Percentiles rank a stretch among this genome's conserved stretches.
Conservation (phyloP, 1,284 basidiomycete species). For the Sanghuangporus baumii region DNA sequence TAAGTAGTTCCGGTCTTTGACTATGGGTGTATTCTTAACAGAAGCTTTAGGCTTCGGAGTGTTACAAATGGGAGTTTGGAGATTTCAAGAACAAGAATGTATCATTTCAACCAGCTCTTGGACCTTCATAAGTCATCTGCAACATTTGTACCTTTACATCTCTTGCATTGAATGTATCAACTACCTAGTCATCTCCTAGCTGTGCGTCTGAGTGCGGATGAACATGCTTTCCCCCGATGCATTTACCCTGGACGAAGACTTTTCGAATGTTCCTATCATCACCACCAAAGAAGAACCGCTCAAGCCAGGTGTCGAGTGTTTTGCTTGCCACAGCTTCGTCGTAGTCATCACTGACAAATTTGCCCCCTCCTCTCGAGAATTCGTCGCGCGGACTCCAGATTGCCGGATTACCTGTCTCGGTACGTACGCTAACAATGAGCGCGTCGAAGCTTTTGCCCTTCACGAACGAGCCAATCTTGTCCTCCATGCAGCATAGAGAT, state of each 20-base stretch:
- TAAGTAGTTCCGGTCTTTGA: constrained; percentile 21
- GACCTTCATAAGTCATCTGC: not conserved
- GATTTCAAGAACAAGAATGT: constrained; percentile 24
- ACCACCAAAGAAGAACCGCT: constrained; percentile 76
- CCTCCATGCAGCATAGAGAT: constrained; percentile 65
- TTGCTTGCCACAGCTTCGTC: constrained; percentile 23
- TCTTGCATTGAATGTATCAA: not conserved
- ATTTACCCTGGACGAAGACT: not conserved
- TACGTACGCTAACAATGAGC: constrained; percentile 54
- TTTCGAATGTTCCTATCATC: constrained; percentile 57
- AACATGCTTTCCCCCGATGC: not conserved
- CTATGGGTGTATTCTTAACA: not conserved
- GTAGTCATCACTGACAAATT: constrained; percentile 40
- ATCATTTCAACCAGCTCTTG: not conserved
- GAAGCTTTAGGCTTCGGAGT: constrained; percentile 26
- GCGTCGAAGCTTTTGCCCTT: constrained; percentile 91
- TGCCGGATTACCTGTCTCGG: constrained; percentile 50
- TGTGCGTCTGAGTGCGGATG: not conserved
- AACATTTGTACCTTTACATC: not conserved
- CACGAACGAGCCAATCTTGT: constrained; percentile 73
- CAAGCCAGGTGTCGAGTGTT: constrained; percentile 48
- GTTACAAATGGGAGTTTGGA: constrained; percentile 38
- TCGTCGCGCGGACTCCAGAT: constrained; percentile 50
- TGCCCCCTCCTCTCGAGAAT: constrained; percentile 39
- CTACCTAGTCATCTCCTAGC: not conserved